Evolutionary conservation across 441 rosid genomes (phyloP).

Genomic region (Erysimum pusillum): DNA sequence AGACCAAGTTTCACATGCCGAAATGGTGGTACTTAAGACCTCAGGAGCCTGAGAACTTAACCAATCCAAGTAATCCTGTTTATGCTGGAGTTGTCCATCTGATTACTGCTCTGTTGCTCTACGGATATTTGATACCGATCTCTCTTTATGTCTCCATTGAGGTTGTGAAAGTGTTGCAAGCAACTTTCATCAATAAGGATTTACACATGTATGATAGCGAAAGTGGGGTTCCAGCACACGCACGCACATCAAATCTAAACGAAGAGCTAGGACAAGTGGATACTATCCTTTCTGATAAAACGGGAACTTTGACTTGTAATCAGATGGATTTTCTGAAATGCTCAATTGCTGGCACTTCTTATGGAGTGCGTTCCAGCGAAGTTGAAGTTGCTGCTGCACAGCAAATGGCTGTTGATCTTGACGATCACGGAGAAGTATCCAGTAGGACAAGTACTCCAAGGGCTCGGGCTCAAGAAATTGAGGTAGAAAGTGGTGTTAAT

Average conservation of each 20-base stretch:
- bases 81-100: constrained; percentile 81
- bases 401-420: constrained; percentile 85
- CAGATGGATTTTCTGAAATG: constrained; percentile 99
- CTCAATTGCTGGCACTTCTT: constrained; percentile 88
- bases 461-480: too few species aligned
- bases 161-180: constrained; percentile 95
- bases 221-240: constrained; percentile 83
- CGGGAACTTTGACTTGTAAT: constrained; percentile 97
- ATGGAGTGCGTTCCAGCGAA: constrained; percentile 81
- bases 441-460: too few species aligned
- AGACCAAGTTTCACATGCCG: constrained; percentile 77
- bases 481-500: too few species aligned
- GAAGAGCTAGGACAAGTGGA: constrained; percentile 98
- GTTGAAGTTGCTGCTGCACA: constrained; percentile 93
- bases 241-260: constrained; percentile 92
- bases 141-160: constrained; percentile 96
- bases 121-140: constrained; percentile 93
- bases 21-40: constrained; percentile 86
- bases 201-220: constrained; percentile 87
- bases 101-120: constrained; percentile 90
- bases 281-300: constrained; percentile 94
- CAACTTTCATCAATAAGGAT: constrained; percentile 85
- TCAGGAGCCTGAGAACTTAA: constrained; percentile 52
- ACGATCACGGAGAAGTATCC: constrained; percentile 57
- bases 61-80: constrained; percentile 65